A percentile compares a stretch with the other conserved stretches of the same genome.
Conservation (phyloP, 2,329 filamentous ascomycete species). For the Calonectria honghensis region DNA sequence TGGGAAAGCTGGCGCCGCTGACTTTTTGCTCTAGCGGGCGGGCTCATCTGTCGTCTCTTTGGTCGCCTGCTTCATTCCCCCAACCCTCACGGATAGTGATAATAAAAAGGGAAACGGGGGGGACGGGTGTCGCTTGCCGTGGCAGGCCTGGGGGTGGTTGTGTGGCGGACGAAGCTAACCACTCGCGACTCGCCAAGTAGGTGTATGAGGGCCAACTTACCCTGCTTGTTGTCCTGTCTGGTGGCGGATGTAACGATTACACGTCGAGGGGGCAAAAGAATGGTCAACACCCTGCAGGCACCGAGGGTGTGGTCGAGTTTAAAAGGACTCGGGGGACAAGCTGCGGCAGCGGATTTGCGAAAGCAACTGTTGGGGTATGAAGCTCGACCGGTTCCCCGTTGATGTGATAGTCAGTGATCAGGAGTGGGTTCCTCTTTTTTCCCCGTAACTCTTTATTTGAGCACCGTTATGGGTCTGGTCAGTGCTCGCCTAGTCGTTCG, state of each 20-base stretch:
- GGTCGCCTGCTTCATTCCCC: background rate
- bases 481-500: background rate
- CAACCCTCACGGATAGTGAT: background rate
- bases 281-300: background rate
- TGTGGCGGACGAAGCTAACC: constrained; percentile 9
- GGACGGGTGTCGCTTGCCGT: background rate
- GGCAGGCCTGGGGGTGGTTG: background rate
- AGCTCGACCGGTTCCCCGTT: constrained; percentile 23
- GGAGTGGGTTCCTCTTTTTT: background rate
- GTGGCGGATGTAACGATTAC: constrained; percentile 32
- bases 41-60: background rate
- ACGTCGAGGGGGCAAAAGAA: constrained; percentile 10
- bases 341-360: background rate
- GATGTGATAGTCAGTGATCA: constrained; percentile 12
- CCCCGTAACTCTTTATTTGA: background rate
- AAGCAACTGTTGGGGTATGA: background rate
- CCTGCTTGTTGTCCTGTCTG: constrained; percentile 18
- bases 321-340: background rate
- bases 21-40: constrained; percentile 10
- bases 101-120: background rate
- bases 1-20: constrained; percentile 6
- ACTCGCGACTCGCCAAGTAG: constrained; percentile 25
- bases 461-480: background rate
- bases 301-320: background rate
- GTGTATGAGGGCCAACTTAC: constrained; percentile 26